phyloP scores from a whole-genome alignment of 371 early-diverging fungal species.

The Blakeslea trispora region DNA sequence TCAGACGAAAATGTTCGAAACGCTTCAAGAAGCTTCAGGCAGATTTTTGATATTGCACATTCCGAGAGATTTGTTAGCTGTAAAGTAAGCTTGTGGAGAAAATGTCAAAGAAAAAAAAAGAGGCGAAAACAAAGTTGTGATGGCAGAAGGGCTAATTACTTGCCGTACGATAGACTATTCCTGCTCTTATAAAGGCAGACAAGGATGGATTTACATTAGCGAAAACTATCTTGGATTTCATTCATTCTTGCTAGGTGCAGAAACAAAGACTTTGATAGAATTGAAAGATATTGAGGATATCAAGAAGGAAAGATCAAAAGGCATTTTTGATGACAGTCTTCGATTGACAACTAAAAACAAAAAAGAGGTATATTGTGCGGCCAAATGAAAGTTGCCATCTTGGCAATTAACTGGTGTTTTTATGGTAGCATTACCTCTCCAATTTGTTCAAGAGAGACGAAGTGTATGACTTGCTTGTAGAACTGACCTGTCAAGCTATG shows the following conservation, averaged over 20 bases:
- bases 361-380: constrained; percentile 58
- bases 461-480: constrained; percentile 86
- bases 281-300: constrained; percentile 89
- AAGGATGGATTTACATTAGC: constrained; percentile 97
- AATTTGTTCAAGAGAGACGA: constrained; percentile 95
- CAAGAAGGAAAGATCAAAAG: constrained; percentile 85
- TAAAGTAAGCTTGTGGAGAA: constrained; percentile 23
- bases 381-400: background rate
- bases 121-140: background rate
- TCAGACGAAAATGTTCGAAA: constrained; percentile 81
- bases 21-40: constrained; percentile 65
- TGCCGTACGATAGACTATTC: constrained; percentile 75
- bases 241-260: constrained; percentile 89
- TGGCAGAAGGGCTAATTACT: no score
- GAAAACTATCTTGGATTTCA: constrained; percentile 93
- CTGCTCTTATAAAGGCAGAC: constrained; percentile 83
- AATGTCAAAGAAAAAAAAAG: no score
- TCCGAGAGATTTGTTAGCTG: constrained; percentile 90
- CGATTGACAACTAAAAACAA: constrained; percentile 77
- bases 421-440: constrained; percentile 73
- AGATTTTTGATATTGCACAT: constrained; percentile 77
- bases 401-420: background rate
- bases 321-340: constrained; percentile 86
- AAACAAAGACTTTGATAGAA: constrained; percentile 87
- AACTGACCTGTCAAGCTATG: constrained; percentile 86